A percentile compares a stretch with the other conserved stretches of the same genome.
Conservation (phyloP, 73 alveolate genomes). For the Breviolum minutum region DNA sequence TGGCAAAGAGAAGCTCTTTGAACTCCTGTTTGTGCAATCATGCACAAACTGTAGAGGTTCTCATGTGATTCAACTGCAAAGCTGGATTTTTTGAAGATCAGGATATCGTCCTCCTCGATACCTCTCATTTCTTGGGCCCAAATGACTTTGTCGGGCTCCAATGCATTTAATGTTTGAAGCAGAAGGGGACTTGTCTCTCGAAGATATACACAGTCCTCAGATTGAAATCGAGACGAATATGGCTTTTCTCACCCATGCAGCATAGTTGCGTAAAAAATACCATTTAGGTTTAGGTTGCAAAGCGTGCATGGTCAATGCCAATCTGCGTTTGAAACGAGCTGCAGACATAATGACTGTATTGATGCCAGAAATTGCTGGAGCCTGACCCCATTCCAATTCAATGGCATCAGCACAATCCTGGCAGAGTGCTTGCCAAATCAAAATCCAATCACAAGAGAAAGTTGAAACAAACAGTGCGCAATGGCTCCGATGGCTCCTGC, state of each 20-base stretch:
- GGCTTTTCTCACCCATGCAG: neutral
- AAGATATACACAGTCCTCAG: constrained; percentile 65
- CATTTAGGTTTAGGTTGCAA: too few species aligned
- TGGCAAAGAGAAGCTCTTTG: neutral
- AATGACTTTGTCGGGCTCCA: constrained; percentile 13
- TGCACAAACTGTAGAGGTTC: neutral
- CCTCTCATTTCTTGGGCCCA: constrained; percentile 81
- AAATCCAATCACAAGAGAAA: too few species aligned
- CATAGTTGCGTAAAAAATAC: neutral
- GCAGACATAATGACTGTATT: constrained; percentile 68
- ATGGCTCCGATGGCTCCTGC: constrained; percentile 11
- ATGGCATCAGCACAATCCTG: constrained; percentile 54
- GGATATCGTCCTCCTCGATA: constrained; percentile 31
- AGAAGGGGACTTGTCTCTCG: constrained; percentile 11
- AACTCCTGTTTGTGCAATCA: neutral
- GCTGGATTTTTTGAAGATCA: neutral
- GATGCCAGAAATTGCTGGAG: neutral
- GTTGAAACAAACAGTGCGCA: neutral
- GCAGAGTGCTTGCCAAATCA: too few species aligned
- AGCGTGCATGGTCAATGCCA: neutral
- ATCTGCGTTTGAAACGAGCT: neutral
- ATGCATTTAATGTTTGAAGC: constrained; percentile 26
- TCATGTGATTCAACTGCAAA: neutral
- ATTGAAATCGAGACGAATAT: neutral
- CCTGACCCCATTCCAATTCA: constrained; percentile 52